Evolutionary conservation across 345 rosid genomes (phyloP), one percentile per base, ranked within the genome.

Genomic region (Aethionema arabicum): DNA sequence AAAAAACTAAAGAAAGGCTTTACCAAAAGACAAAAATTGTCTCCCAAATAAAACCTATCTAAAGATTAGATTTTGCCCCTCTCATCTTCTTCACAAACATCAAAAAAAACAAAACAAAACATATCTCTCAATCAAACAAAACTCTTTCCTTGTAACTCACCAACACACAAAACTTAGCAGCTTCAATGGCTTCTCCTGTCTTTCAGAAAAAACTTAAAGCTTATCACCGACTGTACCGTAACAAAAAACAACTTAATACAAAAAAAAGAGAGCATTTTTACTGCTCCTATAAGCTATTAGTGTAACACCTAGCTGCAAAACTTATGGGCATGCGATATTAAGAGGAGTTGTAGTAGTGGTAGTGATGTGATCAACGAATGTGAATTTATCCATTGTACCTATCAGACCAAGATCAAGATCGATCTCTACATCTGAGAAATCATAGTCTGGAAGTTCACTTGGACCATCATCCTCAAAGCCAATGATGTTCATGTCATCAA

Each of bases 371-470:
- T 72, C 67, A 0, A 40, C 52, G 46, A 65, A 65, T 7, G 52
- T 16, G 13, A 61, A 69, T 45, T 74, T 71, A 40, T 76, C 80
- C 14, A 77, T 77, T 8, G 83, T 80, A 32, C 67, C 80, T 35
- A 63, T 50, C 42, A 63, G 69, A 41, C 80, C 84, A 4, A 90
- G 84, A 50, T 82, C 92, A 21, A n/a, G n/a, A n/a, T n/a, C n/a
- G 5, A 87, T 83, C 38, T 74, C 77, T 50, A 63, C 59, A 0
- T 74, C 77, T 8, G 70, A 53, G 63, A 79, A 79, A 63, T 90
- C 93, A 49, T 70, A 90, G 75, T 90, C 99, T 0, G 99, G 99
- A 30, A 95, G 93, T 58, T 77, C 93, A 0, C 81, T 82, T 5
- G 83, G 81, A 13, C 68, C 78, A 5, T 76, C 79, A 0, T 63